phyloP scores from a whole-genome alignment of 2,329 filamentous ascomycete genomes.

The Westerdykella sp. region DNA sequence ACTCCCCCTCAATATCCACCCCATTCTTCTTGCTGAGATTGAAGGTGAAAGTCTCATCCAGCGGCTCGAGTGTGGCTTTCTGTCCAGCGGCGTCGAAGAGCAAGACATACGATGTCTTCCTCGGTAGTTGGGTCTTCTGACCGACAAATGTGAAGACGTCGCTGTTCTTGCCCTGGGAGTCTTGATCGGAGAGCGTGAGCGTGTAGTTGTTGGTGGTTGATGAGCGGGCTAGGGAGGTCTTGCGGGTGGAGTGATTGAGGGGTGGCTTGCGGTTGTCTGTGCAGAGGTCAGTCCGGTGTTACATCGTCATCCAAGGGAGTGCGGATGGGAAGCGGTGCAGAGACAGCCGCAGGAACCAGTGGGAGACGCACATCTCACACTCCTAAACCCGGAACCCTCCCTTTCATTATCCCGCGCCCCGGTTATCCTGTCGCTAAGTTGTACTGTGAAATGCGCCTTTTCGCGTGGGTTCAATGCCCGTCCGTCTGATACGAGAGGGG shows the following conservation, averaged over 20 bases:
- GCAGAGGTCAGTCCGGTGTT: slow-evolving; percentile 3
- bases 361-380: slow-evolving; percentile 29
- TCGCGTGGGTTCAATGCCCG: slow-evolving; percentile 34
- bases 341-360: slow-evolving; percentile 1
- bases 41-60: slow-evolving; percentile 81
- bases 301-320: slow-evolving; percentile 7
- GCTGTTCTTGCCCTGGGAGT: slow-evolving; percentile 17
- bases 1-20: slow-evolving; percentile 58
- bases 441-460: slow-evolving; percentile 34
- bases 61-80: slow-evolving; percentile 72
- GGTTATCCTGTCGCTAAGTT: slow-evolving; percentile 31
- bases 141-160: slow-evolving; percentile 40
- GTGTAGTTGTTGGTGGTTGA: slow-evolving; percentile 20
- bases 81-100: slow-evolving; percentile 70
- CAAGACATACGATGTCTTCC: slow-evolving; percentile 45
- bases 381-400: slow-evolving; percentile 15
- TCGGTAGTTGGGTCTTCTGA: slow-evolving; percentile 20
- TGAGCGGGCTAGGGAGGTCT: slow-evolving; percentile 21
- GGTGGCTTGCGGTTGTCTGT: slow-evolving; percentile 44
- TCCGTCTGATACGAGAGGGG: slow-evolving; percentile 27
- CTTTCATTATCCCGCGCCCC: slow-evolving; percentile 11
- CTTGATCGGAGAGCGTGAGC: slow-evolving; percentile 25
- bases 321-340: neutral
- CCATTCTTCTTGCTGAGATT: slow-evolving; percentile 68
- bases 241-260: slow-evolving; percentile 25